A percentile compares a stretch with the other conserved stretches of the same genome.
Conservation (phyloP, 768 basidiomycete species). For the Cystoderma amianthinum region DNA sequence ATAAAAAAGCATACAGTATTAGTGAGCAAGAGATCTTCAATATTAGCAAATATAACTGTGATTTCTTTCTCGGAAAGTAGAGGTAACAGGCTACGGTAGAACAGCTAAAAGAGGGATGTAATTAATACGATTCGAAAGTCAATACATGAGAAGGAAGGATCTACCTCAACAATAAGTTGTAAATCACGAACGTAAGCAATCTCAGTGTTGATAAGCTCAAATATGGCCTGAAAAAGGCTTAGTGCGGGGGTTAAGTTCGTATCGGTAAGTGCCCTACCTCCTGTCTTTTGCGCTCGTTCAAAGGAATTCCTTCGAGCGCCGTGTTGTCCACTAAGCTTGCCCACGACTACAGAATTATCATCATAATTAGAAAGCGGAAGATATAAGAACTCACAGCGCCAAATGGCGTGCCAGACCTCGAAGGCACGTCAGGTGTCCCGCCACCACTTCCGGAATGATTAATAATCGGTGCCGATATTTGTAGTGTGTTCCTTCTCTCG, state of each 20-base stretch:
- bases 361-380: constrained; percentile 1
- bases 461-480: constrained; percentile 67
- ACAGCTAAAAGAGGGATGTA: constrained; percentile 44
- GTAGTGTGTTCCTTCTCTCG: constrained; percentile 35
- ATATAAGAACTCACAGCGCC: constrained; percentile 43
- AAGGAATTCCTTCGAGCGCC: constrained; percentile 75
- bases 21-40: constrained; percentile 86
- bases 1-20: constrained; percentile 68
- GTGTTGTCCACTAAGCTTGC: constrained; percentile 84
- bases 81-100: constrained; percentile 74
- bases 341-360: constrained; percentile 62
- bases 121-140: not conserved
- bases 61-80: constrained; percentile 72
- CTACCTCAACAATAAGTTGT: constrained; percentile 86
- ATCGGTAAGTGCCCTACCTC: constrained; percentile 43
- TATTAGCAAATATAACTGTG: constrained; percentile 83
- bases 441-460: constrained; percentile 12
- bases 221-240: constrained; percentile 86
- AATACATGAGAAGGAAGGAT: not conserved
- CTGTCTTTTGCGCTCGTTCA: constrained; percentile 77
- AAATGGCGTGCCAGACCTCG: constrained; percentile 52
- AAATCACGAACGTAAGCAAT: constrained; percentile 84
- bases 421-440: constrained; percentile 18
- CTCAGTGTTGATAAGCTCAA: constrained; percentile 92
- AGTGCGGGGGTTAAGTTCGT: not conserved